Evolutionary conservation across 305 asterid genomes (phyloP).

Genomic region (Solanum hybrid): DNA sequence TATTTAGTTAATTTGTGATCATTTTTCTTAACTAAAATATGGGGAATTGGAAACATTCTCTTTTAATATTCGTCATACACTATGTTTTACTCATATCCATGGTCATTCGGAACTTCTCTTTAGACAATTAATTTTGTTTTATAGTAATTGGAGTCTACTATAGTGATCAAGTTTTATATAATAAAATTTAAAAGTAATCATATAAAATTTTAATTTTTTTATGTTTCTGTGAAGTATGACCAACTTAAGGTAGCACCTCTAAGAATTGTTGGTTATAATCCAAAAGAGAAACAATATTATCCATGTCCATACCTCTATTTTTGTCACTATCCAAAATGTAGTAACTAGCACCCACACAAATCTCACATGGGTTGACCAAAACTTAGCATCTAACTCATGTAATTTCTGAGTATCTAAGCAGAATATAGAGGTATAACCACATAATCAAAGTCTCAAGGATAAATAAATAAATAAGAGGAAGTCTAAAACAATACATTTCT

Average conservation of each 20-base stretch:
- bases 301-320: background rate
- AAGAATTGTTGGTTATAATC: background rate
- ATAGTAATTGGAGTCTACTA: background rate
- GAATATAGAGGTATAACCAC: too few species aligned
- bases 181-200: background rate
- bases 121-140: background rate
- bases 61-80: background rate
- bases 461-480: too few species aligned
- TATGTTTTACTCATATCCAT: background rate
- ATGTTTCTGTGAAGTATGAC: background rate
- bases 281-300: background rate
- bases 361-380: background rate
- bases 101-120: background rate
- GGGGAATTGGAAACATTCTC: background rate
- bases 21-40: background rate
- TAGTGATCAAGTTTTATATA: background rate
- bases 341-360: background rate
- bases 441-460: background rate
- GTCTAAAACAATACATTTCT: background rate
- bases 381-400: background rate
- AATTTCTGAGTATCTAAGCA: too few species aligned
- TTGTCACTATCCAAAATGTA: background rate
- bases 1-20: background rate
- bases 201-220: background rate
- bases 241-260: background rate